These are phyloP conservation scores for Musa beccarii DNA, from an alignment of 176 grass and related monocot species.

Conservation along the genomic window DNA sequence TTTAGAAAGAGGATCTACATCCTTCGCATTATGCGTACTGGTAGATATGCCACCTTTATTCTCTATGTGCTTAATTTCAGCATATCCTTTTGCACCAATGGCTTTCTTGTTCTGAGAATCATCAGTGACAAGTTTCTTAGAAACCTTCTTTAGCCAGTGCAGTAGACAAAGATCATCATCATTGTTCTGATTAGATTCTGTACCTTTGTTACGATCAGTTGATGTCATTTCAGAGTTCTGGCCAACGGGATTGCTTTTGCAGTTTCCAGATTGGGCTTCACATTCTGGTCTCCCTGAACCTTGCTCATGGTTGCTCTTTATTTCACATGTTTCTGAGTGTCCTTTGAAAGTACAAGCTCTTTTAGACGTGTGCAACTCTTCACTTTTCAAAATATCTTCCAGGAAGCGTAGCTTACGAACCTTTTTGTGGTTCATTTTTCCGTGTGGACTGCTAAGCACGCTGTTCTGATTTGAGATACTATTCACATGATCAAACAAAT, in stretches of 20 bases:
- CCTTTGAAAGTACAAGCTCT: not conserved
- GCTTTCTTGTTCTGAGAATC: conserved; percentile 1
- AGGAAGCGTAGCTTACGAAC: conserved; percentile 13
- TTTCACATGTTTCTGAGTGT: not conserved
- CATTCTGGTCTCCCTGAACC: not conserved
- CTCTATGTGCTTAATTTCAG: conserved; percentile 29
- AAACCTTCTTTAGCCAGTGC: conserved; percentile 41
- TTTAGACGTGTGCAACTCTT: not conserved
- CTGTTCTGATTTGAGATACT: not conserved
- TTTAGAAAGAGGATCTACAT: not conserved
- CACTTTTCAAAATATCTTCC: conserved; percentile 15
- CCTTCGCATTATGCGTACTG: not conserved
- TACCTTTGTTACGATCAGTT: not conserved
- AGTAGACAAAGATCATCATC: conserved; percentile 56
- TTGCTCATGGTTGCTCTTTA: not conserved
- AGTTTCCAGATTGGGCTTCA: not conserved
- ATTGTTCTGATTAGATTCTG: not conserved
- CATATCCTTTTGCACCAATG: conserved; percentile 13
- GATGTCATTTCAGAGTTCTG: not conserved
- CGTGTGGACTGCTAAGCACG: not conserved
- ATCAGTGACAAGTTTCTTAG: conserved; percentile 38
- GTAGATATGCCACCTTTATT: not conserved
- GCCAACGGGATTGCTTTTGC: not conserved
- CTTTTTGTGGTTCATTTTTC: conserved; percentile 5
- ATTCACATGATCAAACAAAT: not conserved